Evolutionary conservation across 495 filamentous ascomycete species (phyloP), one percentile per base, ranked within the genome.

Genomic region (Trichodelitschia bisporula): DNA sequence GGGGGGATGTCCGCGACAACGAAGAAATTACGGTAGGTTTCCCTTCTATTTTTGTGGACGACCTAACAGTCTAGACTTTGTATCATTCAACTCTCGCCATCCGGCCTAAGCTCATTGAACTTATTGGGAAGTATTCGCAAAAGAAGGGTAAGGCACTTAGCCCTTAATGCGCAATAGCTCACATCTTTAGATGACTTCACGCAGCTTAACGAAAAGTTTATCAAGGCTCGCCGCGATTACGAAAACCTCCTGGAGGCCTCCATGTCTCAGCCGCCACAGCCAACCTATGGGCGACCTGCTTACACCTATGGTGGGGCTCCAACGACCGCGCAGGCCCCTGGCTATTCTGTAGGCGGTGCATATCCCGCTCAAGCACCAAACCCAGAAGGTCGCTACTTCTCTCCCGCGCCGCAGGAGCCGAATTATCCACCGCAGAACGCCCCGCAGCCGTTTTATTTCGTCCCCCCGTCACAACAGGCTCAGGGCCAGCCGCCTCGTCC

Each of bases 71-170:
- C 15, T 36, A 72, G 69, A 77, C 71, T 36, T 54, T 97, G 26
- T 97, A 97, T 42, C 83, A 97, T 44, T 74, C 78, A 26, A 95
- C 86, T 1, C 43, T 95, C 28, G 78, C 82, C 1, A 97, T 97
- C 38, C 67, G 86, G 18, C 86, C 86, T 5, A 97, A 97, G 53
- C 59, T 95, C 19, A 95, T 97, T 45, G 90, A 97, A 53, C 53
- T 97, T 27, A 97, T 97, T 51, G 86, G 89, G 31, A 97, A 95
- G 54, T 97, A 97, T 42, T 92, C 86, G 10, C 86, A 97, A 46
- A 95, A 91, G 67, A 97, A 97, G 54, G 86, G 82, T 86, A 58
- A 33, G 43, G 28, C 3, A 14, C 9, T 9, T 18, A n/a, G n/a
- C n/a, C n/a, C n/a, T n/a, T n/a, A n/a, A n/a, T n/a, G n/a, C n/a